Base-by-base conservation (phyloP, 257 asterid genomes). In the Capsicum baccatum region DNA sequence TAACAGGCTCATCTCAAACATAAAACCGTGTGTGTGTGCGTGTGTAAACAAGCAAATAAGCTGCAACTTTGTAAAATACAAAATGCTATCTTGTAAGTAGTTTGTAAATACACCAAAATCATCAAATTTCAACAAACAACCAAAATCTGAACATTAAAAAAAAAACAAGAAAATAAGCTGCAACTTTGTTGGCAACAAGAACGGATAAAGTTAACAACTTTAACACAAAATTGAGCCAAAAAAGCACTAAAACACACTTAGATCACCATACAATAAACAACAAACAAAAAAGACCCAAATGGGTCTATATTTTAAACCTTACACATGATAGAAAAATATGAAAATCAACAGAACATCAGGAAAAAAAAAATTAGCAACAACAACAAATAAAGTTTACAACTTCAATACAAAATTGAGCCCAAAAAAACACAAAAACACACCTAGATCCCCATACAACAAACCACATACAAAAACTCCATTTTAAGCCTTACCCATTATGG, bases 231-330 rank as follows among this genome's bases (percentile, higher is more conserved):
- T 74, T 74, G 81, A 50, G 48, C 60, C 13, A 66, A 19, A 68
- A 19, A 52, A 74, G 13, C 63, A 76, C 62, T 21, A 52, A 0
- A 76, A 74, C 19, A 12, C 62, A 76, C 47, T 21, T 3, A 8
- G 81, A 76, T 76, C 80, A 15, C 6, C 63, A 76, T 48, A 73
- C 12, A 62, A 50, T 26, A 74, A 12, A 50, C 44, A 74, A 21
- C 50, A 26, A 15, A 54, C 59, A 39, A 0, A 74, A 48, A 74
- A 74, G 0, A 74, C 19, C 47, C 81, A 50, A 74, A 50, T 74
- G 47, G 47, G 80, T 74, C 42, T 50, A 52, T 47, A 76, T 76
- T 52, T 6, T 13, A 52, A 8, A 52, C 63, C 63, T 21, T 55
- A 7, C 63, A 62, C 62, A 3, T 19, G 42, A 74, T 52, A 21